Evolutionary conservation across 1,284 basidiomycete species (phyloP).

Genomic region (Ganoderma lingzhi): DNA sequence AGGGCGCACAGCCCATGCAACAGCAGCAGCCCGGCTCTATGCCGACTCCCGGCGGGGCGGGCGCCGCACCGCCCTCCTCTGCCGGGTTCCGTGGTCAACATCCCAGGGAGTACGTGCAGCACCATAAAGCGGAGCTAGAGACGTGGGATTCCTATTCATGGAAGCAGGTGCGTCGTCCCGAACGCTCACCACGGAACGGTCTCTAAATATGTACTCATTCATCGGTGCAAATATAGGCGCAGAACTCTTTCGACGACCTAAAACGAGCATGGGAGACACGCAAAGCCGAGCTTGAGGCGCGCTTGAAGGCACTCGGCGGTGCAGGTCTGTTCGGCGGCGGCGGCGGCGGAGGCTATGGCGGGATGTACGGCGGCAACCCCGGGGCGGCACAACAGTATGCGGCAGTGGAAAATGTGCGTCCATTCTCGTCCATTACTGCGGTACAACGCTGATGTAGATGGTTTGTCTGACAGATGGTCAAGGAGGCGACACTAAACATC

Average conservation of each 20-base stretch:
- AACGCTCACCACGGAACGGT: not conserved
- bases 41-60: slow-evolving; percentile 8
- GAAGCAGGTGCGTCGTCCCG: slow-evolving; percentile 42
- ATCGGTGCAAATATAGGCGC: slow-evolving; percentile 31
- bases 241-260: slow-evolving; percentile 45
- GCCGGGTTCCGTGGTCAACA: slow-evolving; percentile 32
- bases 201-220: not conserved
- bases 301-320: slow-evolving; percentile 40
- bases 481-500: slow-evolving; percentile 44
- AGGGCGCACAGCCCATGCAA: slow-evolving; percentile 8
- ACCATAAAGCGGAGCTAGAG: slow-evolving; percentile 48
- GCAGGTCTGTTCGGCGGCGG: slow-evolving; percentile 43
- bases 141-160: slow-evolving; percentile 48
- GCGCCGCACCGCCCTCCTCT: slow-evolving; percentile 11
- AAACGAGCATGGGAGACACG: slow-evolving; percentile 45
- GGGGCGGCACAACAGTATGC: slow-evolving; percentile 42
- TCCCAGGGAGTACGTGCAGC: slow-evolving; percentile 46
- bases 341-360: slow-evolving; percentile 28
- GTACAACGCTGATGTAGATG: not conserved
- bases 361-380: slow-evolving; percentile 39
- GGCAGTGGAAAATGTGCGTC: slow-evolving; percentile 42
- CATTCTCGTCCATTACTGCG: not conserved
- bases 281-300: slow-evolving; percentile 42
- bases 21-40: slow-evolving; percentile 13
- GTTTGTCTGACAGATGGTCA: slow-evolving; percentile 38